phyloP scores from a whole-genome alignment of 1,139 yeast species.

The Magnusiomyces suaveolens region DNA sequence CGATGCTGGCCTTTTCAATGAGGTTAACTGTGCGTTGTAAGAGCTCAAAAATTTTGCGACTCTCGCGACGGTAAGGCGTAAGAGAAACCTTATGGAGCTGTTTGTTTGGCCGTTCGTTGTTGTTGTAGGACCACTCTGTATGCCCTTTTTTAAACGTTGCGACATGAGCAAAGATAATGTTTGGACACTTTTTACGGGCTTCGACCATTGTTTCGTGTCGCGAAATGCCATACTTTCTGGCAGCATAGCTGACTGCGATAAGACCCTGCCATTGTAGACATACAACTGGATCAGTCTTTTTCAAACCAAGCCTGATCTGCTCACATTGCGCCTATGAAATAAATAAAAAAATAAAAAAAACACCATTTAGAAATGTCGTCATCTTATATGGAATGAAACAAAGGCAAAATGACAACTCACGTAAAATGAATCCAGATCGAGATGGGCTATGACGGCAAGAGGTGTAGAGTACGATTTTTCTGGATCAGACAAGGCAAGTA shows the following conservation, averaged over 20 bases:
- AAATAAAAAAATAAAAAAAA: constrained; percentile 19
- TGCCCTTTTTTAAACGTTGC: constrained; percentile 90
- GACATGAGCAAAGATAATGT: constrained; percentile 73
- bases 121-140: constrained; percentile 66
- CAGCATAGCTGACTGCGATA: constrained; percentile 76
- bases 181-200: constrained; percentile 68
- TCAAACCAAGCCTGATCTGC: constrained; percentile 58
- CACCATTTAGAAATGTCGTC: neutral
- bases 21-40: constrained; percentile 32
- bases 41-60: constrained; percentile 64
- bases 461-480: constrained; percentile 41
- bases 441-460: constrained; percentile 70
- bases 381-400: neutral
- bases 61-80: constrained; percentile 84
- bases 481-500: neutral
- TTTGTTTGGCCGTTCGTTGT: constrained; percentile 36
- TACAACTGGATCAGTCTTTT: constrained; percentile 70
- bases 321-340: constrained; percentile 82
- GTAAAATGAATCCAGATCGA: constrained; percentile 89
- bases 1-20: constrained; percentile 92
- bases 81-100: constrained; percentile 69
- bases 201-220: constrained; percentile 64
- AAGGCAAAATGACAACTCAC: constrained; percentile 25
- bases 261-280: constrained; percentile 89
- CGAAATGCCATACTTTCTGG: constrained; percentile 69